phyloP scores from a whole-genome alignment of 805 yeast genomes.

The Pichia occidentalis region DNA sequence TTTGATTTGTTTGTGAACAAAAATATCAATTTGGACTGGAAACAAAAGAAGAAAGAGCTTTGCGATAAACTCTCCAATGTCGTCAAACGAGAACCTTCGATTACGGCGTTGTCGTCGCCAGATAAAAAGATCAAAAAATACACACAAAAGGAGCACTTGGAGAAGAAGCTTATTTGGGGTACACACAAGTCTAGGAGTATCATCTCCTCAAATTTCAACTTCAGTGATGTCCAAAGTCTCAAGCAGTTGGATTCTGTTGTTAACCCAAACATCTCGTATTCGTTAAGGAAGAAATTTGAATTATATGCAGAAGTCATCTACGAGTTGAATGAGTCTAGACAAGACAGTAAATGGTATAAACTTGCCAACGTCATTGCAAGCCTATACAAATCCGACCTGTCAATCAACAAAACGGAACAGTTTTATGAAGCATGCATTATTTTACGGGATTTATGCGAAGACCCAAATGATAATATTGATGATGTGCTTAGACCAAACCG shows the following conservation, averaged over 20 bases:
- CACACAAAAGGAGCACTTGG: slow-evolving; percentile 17
- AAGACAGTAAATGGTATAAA: slow-evolving; percentile 45
- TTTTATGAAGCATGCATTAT: slow-evolving; percentile 70
- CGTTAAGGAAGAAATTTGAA: slow-evolving; percentile 52
- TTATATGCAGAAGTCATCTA: slow-evolving; percentile 66
- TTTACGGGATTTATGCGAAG: slow-evolving; percentile 41
- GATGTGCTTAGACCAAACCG: slow-evolving; percentile 26
- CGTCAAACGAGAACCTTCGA: slow-evolving; percentile 26
- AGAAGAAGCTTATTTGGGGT: slow-evolving; percentile 27
- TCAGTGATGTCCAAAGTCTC: slow-evolving; percentile 25
- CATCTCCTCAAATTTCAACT: slow-evolving; percentile 25
- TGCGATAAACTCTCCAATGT: slow-evolving; percentile 64
- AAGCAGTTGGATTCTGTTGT: slow-evolving; percentile 16
- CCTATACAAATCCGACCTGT: slow-evolving; percentile 50
- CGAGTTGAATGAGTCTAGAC: slow-evolving; percentile 64
- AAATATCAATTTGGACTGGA: slow-evolving; percentile 80
- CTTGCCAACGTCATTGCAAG: slow-evolving; percentile 55
- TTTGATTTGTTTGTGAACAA: slow-evolving; percentile 72
- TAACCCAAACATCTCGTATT: slow-evolving; percentile 35
- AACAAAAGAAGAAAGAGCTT: slow-evolving; percentile 64
- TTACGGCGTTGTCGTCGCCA: slow-evolving; percentile 10
- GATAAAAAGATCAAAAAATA: slow-evolving; percentile 17
- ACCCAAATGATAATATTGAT: slow-evolving; percentile 31
- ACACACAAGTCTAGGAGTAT: slow-evolving; percentile 22
- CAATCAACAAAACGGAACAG: slow-evolving; percentile 56